Evolutionary conservation across 2,329 filamentous ascomycete species (phyloP).

Genomic region (Pseudocercospora vitis): DNA sequence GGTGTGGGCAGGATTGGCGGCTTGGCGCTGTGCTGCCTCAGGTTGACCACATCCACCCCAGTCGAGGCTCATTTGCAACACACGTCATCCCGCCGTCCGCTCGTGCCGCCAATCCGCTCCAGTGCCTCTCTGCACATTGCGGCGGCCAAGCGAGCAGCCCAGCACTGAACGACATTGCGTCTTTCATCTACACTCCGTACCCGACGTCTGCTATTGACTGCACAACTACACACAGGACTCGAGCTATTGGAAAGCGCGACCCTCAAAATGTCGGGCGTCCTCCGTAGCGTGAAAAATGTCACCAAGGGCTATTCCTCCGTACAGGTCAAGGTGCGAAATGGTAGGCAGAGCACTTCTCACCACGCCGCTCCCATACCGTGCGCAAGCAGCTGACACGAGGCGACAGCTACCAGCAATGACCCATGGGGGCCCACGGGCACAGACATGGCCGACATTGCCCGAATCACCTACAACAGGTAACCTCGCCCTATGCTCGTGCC

Average conservation of each 20-base stretch:
- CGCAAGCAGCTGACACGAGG: slow-evolving; percentile 19
- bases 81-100: slow-evolving; percentile 6
- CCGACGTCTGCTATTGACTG: no score
- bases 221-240: no score
- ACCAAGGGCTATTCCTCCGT: slow-evolving; percentile 97
- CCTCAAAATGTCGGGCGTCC: slow-evolving; percentile 85
- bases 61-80: slow-evolving; percentile 2
- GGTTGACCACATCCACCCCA: background rate
- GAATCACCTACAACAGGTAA: slow-evolving; percentile 97
- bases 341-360: slow-evolving; percentile 54
- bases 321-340: slow-evolving; percentile 98
- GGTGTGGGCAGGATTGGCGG: background rate
- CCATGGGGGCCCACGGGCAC: slow-evolving; percentile 97
- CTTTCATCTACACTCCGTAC: no score
- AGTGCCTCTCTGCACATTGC: no score
- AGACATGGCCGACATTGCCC: slow-evolving; percentile 98
- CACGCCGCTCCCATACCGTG: slow-evolving; percentile 10
- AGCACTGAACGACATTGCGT: slow-evolving; percentile 2
- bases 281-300: slow-evolving; percentile 97
- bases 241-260: slow-evolving; percentile 16
- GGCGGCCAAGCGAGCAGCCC: no score
- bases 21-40: background rate
- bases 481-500: slow-evolving; percentile 36
- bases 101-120: no score
- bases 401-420: slow-evolving; percentile 93